Conservation (phyloP, 441 rosid genomes). For the Croton setiger region DNA sequence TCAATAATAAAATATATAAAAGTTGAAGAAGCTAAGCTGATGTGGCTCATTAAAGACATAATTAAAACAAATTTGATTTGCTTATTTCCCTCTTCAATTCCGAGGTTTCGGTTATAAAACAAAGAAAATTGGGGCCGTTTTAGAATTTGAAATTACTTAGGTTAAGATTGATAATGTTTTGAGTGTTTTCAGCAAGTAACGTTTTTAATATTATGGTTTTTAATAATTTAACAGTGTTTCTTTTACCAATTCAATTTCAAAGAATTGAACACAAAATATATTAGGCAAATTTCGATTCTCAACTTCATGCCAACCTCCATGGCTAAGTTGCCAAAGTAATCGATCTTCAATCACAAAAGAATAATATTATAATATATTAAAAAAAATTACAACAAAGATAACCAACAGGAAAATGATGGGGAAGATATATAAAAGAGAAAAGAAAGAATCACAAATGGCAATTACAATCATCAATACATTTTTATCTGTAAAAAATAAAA, state of each 20-base stretch:
- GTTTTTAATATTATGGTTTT: too few relatives aligned
- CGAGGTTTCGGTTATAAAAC: too few relatives aligned
- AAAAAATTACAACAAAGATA: slow-evolving; percentile 1
- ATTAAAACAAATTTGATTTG: too few relatives aligned
- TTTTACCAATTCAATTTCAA: background rate
- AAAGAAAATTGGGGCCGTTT: too few relatives aligned
- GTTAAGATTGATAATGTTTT: too few relatives aligned
- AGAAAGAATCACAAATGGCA: slow-evolving; percentile 9
- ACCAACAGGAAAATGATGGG: slow-evolving; percentile 10
- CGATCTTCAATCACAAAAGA: slow-evolving; percentile 5
- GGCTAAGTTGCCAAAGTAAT: slow-evolving; percentile 18
- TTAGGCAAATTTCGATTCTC: background rate
- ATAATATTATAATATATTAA: background rate
- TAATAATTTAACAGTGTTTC: too few relatives aligned
- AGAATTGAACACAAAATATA: background rate
- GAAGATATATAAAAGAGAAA: background rate
- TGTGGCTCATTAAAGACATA: too few relatives aligned
- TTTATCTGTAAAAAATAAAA: slow-evolving; percentile 3
- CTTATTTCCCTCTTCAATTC: too few relatives aligned
- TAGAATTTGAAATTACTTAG: too few relatives aligned
- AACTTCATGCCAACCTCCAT: slow-evolving; percentile 9
- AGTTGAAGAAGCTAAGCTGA: too few relatives aligned
- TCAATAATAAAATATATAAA: too few relatives aligned
- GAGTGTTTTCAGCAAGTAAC: too few relatives aligned
- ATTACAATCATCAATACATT: slow-evolving; percentile 1